Percentiles rank a stretch among this genome's conserved stretches.
These are phyloP conservation scores for Samsoniella hepiali DNA, from an alignment of 2,329 filamentous ascomycete genomes.

Conservation along the genomic window DNA sequence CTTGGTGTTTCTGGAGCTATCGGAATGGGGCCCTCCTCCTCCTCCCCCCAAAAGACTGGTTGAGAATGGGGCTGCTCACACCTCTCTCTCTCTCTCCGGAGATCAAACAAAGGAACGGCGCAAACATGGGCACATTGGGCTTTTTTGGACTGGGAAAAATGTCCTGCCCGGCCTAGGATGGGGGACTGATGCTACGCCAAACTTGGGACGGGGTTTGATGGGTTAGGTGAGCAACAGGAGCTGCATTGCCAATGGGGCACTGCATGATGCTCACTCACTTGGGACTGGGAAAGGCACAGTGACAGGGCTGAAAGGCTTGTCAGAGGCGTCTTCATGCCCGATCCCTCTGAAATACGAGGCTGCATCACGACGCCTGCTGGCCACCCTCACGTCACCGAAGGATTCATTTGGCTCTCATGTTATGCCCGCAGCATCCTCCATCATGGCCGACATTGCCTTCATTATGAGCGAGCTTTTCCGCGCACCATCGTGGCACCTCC, in stretches of 20 bases:
- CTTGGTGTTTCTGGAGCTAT: no score
- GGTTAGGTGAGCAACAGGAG: not conserved
- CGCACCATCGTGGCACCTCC: not conserved
- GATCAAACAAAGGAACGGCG: not conserved
- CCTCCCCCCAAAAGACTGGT: no score
- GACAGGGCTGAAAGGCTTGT: not conserved
- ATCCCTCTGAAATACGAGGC: not conserved
- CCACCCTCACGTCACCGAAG: no score
- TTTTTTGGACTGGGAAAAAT: not conserved
- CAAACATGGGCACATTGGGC: not conserved
- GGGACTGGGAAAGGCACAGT: not conserved
- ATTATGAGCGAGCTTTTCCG: not conserved
- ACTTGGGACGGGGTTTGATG: not conserved
- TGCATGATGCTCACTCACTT: not conserved
- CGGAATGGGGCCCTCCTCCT: no score
- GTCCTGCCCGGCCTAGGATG: not conserved
- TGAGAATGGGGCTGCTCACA: no score
- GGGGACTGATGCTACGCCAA: not conserved
- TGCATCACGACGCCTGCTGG: not conserved
- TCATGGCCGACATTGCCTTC: not conserved
- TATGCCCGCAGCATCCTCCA: not conserved
- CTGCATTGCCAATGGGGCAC: not conserved
- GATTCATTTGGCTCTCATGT: not conserved
- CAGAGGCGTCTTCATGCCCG: not conserved
- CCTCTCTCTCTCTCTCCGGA: no score